Evolutionary conservation across 805 yeast genomes (phyloP).

Genomic region (Schwanniomyces polymorphus): DNA sequence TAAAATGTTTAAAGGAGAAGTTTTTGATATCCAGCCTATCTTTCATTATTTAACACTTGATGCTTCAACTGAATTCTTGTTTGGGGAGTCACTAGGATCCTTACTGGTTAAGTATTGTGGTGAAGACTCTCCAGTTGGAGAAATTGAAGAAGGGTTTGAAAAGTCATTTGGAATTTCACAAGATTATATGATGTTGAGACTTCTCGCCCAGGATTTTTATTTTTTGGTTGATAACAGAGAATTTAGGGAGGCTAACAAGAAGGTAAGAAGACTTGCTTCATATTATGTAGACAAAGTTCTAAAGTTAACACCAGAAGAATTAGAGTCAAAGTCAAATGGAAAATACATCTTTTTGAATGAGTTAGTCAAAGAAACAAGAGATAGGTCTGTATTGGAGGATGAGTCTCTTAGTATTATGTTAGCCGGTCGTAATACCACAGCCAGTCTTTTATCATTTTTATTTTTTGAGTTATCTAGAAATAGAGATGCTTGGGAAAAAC

Average conservation of each 20-base stretch:
- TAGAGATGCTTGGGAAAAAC: constrained; percentile 34
- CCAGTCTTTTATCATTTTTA: constrained; percentile 46
- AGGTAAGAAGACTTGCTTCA: constrained; percentile 37
- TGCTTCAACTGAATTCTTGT: constrained; percentile 41
- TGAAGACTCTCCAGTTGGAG: constrained; percentile 14
- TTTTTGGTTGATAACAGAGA: constrained; percentile 20
- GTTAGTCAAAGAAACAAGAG: constrained; percentile 47
- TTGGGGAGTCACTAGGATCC: constrained; percentile 37
- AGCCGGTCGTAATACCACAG: constrained; percentile 60
- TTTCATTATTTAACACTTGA: constrained; percentile 38
- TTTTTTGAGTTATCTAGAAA: constrained; percentile 46
- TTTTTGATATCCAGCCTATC: constrained; percentile 32
- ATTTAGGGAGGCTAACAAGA: constrained; percentile 30
- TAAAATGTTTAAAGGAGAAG: constrained; percentile 16
- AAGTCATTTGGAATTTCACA: constrained; percentile 34
- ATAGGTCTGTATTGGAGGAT: constrained; percentile 48
- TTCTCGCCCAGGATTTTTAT: constrained; percentile 30
- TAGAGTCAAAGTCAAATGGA: constrained; percentile 29
- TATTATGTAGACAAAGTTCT: constrained; percentile 41
- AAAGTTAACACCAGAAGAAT: constrained; percentile 24
- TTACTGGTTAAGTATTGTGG: constrained; percentile 7
- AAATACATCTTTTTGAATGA: constrained; percentile 49
- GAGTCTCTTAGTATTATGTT: constrained; percentile 51
- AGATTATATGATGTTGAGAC: constrained; percentile 33
- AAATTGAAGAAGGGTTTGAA: constrained; percentile 36